Base-by-base conservation (phyloP, 1,139 yeast genomes). In the Kodamaea fungicola region DNA sequence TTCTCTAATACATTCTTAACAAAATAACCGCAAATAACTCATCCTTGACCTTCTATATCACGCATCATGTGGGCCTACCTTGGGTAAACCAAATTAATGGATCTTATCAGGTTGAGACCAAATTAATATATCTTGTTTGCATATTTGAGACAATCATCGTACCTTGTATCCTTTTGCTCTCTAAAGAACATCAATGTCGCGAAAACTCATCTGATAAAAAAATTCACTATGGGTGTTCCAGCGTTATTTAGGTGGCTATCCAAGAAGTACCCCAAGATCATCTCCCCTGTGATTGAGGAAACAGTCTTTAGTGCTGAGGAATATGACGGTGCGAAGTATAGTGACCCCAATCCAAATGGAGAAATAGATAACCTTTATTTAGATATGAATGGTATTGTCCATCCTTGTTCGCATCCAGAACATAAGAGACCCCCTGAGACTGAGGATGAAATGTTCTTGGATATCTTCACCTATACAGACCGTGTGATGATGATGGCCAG, bases 321-420 rank as follows among this genome's bases (percentile, higher is more conserved):
- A 12, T 57, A 59, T 26, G 69, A 65, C 1, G 94, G 90, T 1
- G 74, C 84, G 8, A 76, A 74, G 46, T 89, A 84, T 57, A 60
- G 78, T 28, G 78, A 79, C 41, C 83, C 95, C 8, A 94, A 94
- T 57, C 96, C 96, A 9, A 94, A 94, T 62, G 98, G 97, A 19
- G 98, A 92, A 63, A 67, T 89, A 37, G 97, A 90, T 56, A 90
- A 90, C 57, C 63, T 90, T 34, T 90, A 90, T 55, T 70, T 90
- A 44, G 97, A 90, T 64, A 90, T 90, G 97, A 90, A 90, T 55
- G 97, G 96, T 67, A 90, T 90, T 57, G 97, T 90, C 4, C 97
- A 90, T 67, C 97, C 97, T 1, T 90, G 97, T 71, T 83, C 96
- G 1, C 97, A 90, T 61, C 97, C 97, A 1, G 97, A 90, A 54